Evolutionary conservation across 2,329 filamentous ascomycete genomes (phyloP), one percentile per base, ranked within the genome.

Genomic region (Alternaria novae-zelandiae): DNA sequence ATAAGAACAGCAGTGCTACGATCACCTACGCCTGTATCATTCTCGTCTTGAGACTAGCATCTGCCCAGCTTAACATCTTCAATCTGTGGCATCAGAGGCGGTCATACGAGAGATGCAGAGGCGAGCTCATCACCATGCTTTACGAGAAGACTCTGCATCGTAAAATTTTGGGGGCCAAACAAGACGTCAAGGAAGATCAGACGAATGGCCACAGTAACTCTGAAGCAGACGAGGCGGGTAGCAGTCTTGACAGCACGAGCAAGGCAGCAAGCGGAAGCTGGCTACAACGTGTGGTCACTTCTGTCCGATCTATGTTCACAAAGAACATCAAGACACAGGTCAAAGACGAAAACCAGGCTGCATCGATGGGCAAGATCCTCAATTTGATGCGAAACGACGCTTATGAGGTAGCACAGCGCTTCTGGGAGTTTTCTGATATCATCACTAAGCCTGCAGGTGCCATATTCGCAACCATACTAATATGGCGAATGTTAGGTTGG

Each of bases 291-390:
- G 13, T 73, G 9, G 63, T 54, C 10, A 45, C 41, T 12, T 60
- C 58, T 4, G 11, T 75, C 10, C 63, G 62, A 26, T 64, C 68
- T 2, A 15, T 67, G 1, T 69, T 78, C 23, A 66, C 55, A 8
- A 73, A 67, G 43, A 74, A 69, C 21, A 10, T 47, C 10, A 67
- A 63, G 5, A 75, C 78, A 23, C 74, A 78, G 25, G 41, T 67
- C 67, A 60, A 76, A 60, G 54, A 74, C 66, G 32, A 73, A 11
- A 85, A 86, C 59, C 82, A 86, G 59, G 87, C 91, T 3, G 93
- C 94, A 0, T 93, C 92, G 0, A 95, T 94, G 80, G 94, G 94
- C 8, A 97, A 97, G 75, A 96, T 97, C 55, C 86, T 97, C 64
- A 97, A 97, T 71, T 81, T 97, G 3, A 91, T 97, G 84, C 89